phyloP scores from a whole-genome alignment of 2,329 filamentous ascomycete genomes.

The Chrysoporthe austroafricana region DNA sequence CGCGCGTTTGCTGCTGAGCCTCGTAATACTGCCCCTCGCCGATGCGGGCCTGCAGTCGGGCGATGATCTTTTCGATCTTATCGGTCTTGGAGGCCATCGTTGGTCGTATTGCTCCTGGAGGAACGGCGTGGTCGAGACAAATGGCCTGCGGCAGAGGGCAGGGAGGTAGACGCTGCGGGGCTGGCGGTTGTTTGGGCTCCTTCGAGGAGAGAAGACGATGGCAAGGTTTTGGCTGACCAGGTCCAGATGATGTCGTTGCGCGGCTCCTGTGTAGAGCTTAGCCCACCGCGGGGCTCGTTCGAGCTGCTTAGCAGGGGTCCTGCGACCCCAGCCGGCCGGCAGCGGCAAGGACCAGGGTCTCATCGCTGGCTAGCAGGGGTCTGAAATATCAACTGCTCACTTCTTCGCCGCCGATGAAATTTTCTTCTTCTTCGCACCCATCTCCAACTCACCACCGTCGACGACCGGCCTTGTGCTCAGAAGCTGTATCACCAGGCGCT shows the following conservation, averaged over 20 bases:
- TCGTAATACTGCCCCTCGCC: slow-evolving; percentile 88
- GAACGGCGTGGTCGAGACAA: too few relatives aligned
- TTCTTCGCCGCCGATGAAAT: slow-evolving; percentile 3
- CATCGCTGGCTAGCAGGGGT: neutral
- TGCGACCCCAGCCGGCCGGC: neutral
- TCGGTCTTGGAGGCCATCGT: slow-evolving; percentile 39
- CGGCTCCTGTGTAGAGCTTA: neutral
- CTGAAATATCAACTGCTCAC: slow-evolving; percentile 5
- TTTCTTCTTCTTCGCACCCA: slow-evolving; percentile 10
- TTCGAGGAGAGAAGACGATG: neutral
- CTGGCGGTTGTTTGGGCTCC: neutral
- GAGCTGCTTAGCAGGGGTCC: neutral
- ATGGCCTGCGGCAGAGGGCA: neutral
- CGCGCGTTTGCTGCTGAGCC: slow-evolving; percentile 96
- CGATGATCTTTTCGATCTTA: slow-evolving; percentile 62
- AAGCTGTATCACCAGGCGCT: neutral
- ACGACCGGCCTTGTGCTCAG: neutral
- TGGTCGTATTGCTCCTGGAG: neutral
- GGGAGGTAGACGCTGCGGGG: too few relatives aligned
- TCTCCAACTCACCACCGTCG: too few relatives aligned
- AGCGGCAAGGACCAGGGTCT: slow-evolving; percentile 12
- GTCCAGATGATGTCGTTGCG: neutral
- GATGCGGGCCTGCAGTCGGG: slow-evolving; percentile 70
- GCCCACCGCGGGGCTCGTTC: neutral
- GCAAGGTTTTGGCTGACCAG: neutral